Conservation (phyloP, 805 yeast genomes). For the Huiozyma sinensis region DNA sequence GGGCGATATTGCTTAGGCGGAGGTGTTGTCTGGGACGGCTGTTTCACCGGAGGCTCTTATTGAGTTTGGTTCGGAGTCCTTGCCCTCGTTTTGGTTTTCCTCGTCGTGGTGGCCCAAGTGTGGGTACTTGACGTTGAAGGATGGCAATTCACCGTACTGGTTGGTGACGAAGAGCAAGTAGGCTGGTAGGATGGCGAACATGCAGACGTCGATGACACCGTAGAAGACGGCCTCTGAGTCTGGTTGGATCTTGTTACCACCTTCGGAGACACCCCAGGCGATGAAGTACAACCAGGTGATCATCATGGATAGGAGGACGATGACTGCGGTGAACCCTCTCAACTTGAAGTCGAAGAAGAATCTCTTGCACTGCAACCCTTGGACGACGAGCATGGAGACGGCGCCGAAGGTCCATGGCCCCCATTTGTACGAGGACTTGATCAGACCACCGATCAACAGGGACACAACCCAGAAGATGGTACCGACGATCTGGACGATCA, state of each 20-base stretch:
- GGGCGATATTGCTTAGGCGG: neutral
- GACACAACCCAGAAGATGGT: constrained; percentile 37
- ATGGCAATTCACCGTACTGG: constrained; percentile 1
- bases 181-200: constrained; percentile 29
- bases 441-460: constrained; percentile 34
- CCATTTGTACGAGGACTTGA: constrained; percentile 44
- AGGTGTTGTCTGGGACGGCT: constrained; percentile 14
- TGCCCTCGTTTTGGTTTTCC: constrained; percentile 9
- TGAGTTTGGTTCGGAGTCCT: constrained; percentile 8
- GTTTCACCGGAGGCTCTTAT: constrained; percentile 30
- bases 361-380: constrained; percentile 16
- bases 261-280: constrained; percentile 34
- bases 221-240: constrained; percentile 50
- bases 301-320: constrained; percentile 12
- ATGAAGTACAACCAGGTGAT: constrained; percentile 20
- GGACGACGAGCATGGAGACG: constrained; percentile 33
- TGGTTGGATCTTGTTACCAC: constrained; percentile 51
- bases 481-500: constrained; percentile 31
- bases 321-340: constrained; percentile 14
- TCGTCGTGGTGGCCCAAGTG: constrained; percentile 4
- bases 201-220: constrained; percentile 45
- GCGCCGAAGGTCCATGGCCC: constrained; percentile 68
- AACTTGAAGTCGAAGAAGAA: constrained; percentile 17
- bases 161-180: constrained; percentile 13
- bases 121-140: constrained; percentile 1